These are phyloP conservation scores for Phytopythium boreale DNA, from an alignment of 352 stramenopile genomes.

Conservation along the genomic window DNA sequence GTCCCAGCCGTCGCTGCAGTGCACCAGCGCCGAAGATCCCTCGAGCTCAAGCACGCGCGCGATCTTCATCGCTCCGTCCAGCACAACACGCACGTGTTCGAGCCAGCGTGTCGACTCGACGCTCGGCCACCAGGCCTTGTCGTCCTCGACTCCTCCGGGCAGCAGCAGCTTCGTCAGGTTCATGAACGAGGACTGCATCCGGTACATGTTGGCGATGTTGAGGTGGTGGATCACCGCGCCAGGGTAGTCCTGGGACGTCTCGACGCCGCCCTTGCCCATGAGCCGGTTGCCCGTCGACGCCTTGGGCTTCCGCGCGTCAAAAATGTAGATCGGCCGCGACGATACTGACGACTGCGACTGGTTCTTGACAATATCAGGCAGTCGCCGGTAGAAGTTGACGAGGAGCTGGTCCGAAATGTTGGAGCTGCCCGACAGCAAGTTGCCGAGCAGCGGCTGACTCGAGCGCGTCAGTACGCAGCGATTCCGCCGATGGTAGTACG, in stretches of 20 bases:
- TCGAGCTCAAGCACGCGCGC: conserved; percentile 82
- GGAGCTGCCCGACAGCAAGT: conserved; percentile 62
- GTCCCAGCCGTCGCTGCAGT: conserved; percentile 89
- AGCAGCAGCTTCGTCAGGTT: conserved; percentile 70
- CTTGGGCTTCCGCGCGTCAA: conserved; percentile 88
- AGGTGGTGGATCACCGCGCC: conserved; percentile 81
- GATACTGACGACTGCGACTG: conserved; percentile 61
- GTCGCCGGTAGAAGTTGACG: conserved; percentile 62
- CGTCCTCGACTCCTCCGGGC: conserved; percentile 59
- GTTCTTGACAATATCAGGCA: conserved; percentile 82
- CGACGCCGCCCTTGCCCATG: conserved; percentile 90
- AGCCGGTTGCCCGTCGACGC: conserved; percentile 88
- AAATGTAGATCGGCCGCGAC: conserved; percentile 84
- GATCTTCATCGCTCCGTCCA: conserved; percentile 84
- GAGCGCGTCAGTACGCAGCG: conserved; percentile 80
- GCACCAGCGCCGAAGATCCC: conserved; percentile 76
- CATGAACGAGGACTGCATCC: conserved; percentile 82
- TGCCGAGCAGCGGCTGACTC: conserved; percentile 77
- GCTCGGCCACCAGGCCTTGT: conserved; percentile 66
- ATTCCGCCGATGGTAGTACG: conserved; percentile 78
- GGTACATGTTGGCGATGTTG: conserved; percentile 94
- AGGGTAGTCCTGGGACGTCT: conserved; percentile 78
- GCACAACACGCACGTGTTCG: conserved; percentile 76
- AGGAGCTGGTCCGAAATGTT: conserved; percentile 78
- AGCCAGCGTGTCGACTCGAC: conserved; percentile 83